Evolutionary conservation across 116 monocot genomes (phyloP), one percentile per base, ranked within the genome.

Genomic region (Posidonia oceanica): DNA sequence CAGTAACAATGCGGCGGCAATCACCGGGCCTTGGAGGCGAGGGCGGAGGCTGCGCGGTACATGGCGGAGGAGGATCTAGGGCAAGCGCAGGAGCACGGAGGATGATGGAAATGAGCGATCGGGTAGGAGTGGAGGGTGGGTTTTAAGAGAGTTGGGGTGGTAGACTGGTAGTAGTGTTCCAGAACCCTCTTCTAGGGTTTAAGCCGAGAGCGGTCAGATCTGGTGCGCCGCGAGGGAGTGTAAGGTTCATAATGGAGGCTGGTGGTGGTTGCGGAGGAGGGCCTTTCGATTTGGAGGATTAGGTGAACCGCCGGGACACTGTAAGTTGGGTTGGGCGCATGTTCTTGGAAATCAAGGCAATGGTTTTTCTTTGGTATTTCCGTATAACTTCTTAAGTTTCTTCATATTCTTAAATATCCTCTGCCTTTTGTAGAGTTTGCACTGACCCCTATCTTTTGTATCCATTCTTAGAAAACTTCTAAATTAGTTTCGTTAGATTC

Each of bases 1-100:
- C 66, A 36, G 73, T 5, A 38, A 10, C 5, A 23, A 36, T 1
- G 23, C 13, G 5, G 5, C 15, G 36, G 53, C 11, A n/a, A 67
- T 81, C 55, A 83, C 87, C 87, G 36, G 38, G 83, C 80, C 59
- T 78, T 85, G 76, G 82, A 85, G 14, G 87, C 87, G 61, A 83
- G 73, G 71, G 66, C 76, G 17, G 76, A 70, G 2, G 76, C 80
- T 14, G 79, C 87, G 41, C 87, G 87, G 65, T 87, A 83, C 87
- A 87, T 87, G 72, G 69, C 38, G 58, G 12, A 48, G 42, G 5
- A 54, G 66, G 11, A 48, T 8, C 29, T 29, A 44, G 44, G 7
- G 44, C 44, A 44, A 8, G 48, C 7, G 48, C 48, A 48, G 12
- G 48, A 12, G 3, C 5, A 48, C 48, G 48, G 7, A 8, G 48